Base-by-base conservation (phyloP, 2,329 filamentous ascomycete species). In the Talaromyces sp. region DNA sequence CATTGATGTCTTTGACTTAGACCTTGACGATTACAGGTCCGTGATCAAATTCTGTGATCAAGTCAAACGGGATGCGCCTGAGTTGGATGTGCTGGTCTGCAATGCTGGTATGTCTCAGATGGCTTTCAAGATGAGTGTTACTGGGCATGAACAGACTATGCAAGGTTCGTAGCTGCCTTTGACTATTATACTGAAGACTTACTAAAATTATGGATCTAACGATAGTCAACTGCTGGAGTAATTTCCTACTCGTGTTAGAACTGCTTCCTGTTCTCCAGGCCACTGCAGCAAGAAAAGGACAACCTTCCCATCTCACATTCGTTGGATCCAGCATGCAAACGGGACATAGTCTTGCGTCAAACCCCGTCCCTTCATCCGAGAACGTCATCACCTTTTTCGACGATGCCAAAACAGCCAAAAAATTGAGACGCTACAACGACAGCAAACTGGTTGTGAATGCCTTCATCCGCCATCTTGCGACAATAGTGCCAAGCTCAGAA, bases 1-100 rank as follows among this genome's bases (percentile, higher is more conserved):
- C 0, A 73, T 85, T 6, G 75, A 84, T 5, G 80, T 84, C 5
- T 85, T 80, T 78, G 15, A 71, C 2, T 68, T 86, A 13, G 81
- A 85, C 45, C 80, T 85, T 75, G 67, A 69, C 3, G 66, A 70
- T 47, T 71, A 69, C 36, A 29, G 68, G 10, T 70, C 66, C 1
- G 67, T 53, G 1, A 3, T 71, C 6, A 34, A 56, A 1, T 67
- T 70, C 6, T 34, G 53, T 13, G 31, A 64, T 2, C 59, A 59
- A 29, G 64, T 72, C 6, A 67, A 63, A 11, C 27, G 54, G 11
- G 45, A 70, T 17, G 64, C 69, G 0, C 34, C 53, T 0, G 61
- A 67, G 8, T 58, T 72, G 4, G 63, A 71, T 65, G 47, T 72
- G 1, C 53, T 71, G 2, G 36, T 71, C 1, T 69, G 66, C 59